These are phyloP conservation scores for Rhodocollybia butyracea DNA, from an alignment of 768 basidiomycete species.

Conservation along the genomic window DNA sequence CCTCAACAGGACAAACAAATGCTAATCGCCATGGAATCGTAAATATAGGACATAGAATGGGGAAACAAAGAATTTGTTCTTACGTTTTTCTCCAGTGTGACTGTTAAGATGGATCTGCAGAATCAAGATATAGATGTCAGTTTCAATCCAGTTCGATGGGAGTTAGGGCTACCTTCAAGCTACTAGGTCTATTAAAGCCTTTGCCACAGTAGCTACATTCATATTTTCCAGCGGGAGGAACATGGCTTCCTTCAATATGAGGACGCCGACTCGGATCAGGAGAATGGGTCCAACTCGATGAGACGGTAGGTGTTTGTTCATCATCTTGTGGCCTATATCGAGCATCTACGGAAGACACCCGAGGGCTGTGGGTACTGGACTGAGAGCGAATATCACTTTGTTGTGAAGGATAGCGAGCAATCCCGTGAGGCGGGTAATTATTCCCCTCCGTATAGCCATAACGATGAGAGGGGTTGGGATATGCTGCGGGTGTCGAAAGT, in stretches of 20 bases:
- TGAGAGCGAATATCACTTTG: neutral
- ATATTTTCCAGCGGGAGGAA: conserved; percentile 50
- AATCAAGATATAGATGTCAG: conserved; percentile 10
- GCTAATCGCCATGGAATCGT: conserved; percentile 36
- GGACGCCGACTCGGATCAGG: neutral
- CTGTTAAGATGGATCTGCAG: conserved; percentile 78
- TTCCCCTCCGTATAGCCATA: too few relatives aligned
- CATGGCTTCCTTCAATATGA: neutral
- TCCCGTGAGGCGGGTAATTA: too few relatives aligned
- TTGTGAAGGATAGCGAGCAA: neutral
- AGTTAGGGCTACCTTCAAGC: conserved; percentile 56
- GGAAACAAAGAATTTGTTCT: conserved; percentile 25
- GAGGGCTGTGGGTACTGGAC: neutral
- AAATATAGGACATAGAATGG: conserved; percentile 9
- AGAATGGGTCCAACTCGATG: neutral
- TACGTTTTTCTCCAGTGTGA: conserved; percentile 84
- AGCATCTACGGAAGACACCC: conserved; percentile 22
- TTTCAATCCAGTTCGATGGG: neutral
- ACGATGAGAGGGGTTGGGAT: too few relatives aligned
- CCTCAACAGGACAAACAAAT: conserved; percentile 69
- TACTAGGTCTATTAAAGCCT: conserved; percentile 79
- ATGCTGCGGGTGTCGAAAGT: neutral
- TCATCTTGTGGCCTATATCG: conserved; percentile 25
- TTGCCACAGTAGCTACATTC: conserved; percentile 80
- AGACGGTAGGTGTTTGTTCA: conserved; percentile 29